These are phyloP conservation scores for Stemphylium vesicarium DNA, from an alignment of 2,329 filamentous ascomycete species.

Conservation along the genomic window DNA sequence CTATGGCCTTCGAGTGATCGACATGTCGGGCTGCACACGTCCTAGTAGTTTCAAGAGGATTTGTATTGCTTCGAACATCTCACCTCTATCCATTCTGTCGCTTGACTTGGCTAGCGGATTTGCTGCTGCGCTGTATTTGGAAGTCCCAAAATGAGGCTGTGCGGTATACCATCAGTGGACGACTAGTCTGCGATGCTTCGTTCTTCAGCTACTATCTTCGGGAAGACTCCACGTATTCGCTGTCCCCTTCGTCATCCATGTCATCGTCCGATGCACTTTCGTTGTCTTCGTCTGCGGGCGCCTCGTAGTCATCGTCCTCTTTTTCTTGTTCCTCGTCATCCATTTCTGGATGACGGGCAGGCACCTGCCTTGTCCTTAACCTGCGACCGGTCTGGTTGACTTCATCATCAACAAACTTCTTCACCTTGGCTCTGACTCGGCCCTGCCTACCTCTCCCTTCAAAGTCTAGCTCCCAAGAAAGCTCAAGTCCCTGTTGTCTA, in stretches of 20 bases:
- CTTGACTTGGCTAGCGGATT: too few species aligned
- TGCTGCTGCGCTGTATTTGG: too few species aligned
- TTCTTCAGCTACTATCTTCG: slow-evolving; percentile 10
- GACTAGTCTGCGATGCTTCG: neutral
- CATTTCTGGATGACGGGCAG: neutral
- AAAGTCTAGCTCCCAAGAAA: slow-evolving; percentile 55
- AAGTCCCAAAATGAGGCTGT: too few species aligned
- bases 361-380: slow-evolving; percentile 5
- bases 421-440: slow-evolving; percentile 50
- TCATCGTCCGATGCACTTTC: slow-evolving; percentile 29
- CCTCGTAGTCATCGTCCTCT: slow-evolving; percentile 1
- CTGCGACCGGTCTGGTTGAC: slow-evolving; percentile 25
- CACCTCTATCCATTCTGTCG: too few species aligned
- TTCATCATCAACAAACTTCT: slow-evolving; percentile 30
- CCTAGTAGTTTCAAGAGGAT: too few species aligned
- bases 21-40: too few species aligned
- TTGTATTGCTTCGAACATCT: too few species aligned
- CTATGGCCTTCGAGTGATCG: too few species aligned
- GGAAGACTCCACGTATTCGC: slow-evolving; percentile 22
- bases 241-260: slow-evolving; percentile 15
- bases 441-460: slow-evolving; percentile 51
- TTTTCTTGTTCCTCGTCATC: slow-evolving; percentile 16
- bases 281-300: slow-evolving; percentile 19
- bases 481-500: slow-evolving; percentile 41
- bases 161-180: neutral